A percentile compares a stretch with the other conserved stretches of the same genome.
Evolutionary conservation across 1,139 yeast species (phyloP).

Genomic region (Candida tropicalis): DNA sequence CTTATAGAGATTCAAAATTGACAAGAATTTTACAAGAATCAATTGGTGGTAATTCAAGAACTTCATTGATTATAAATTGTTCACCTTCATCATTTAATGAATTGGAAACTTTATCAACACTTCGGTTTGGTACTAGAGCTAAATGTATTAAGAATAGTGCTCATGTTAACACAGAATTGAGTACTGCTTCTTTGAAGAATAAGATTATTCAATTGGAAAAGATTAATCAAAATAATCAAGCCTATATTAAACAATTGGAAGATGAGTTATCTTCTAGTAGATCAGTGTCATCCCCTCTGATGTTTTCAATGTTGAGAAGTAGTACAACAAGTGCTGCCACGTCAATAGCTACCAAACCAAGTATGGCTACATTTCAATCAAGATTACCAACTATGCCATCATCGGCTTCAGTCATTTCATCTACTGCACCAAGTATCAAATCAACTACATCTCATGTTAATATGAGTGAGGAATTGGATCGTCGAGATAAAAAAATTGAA

Average conservation of each 20-base stretch:
- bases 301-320: conserved; percentile 8
- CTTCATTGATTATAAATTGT: conserved; percentile 77
- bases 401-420: background rate
- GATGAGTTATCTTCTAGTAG: conserved; percentile 31
- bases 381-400: conserved; percentile 11
- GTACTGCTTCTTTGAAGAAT: conserved; percentile 55
- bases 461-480: conserved; percentile 25
- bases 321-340: conserved; percentile 7
- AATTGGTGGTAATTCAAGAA: conserved; percentile 83
- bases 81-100: conserved; percentile 68
- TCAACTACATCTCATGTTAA: background rate
- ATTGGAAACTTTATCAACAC: conserved; percentile 72
- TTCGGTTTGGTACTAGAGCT: conserved; percentile 81
- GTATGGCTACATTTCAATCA: conserved; percentile 7
- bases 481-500: conserved; percentile 39
- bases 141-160: conserved; percentile 71
- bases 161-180: conserved; percentile 68
- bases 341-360: conserved; percentile 8
- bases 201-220: conserved; percentile 52
- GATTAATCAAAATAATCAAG: conserved; percentile 45
- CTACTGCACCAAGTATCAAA: conserved; percentile 4
- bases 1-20: conserved; percentile 81
- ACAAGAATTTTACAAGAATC: conserved; percentile 82
- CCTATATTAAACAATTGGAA: conserved; percentile 52
- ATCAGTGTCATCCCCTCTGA: conserved; percentile 8